phyloP scores from a whole-genome alignment of 2,329 filamentous ascomycete species.

The Hypocreales sp. region DNA sequence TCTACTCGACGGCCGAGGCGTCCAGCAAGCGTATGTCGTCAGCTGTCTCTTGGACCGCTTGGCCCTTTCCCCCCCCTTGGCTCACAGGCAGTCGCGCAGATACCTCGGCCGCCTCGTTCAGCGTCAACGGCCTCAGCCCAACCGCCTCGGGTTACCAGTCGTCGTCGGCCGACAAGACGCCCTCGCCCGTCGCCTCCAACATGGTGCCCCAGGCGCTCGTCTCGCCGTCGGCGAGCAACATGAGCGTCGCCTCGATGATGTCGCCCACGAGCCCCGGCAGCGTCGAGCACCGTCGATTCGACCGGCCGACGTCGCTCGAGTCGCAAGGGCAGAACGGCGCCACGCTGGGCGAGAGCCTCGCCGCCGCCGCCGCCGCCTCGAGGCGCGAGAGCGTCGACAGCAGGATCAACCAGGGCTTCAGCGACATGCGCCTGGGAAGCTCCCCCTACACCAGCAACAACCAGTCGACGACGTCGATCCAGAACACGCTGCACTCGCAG shows the following conservation, averaged over 20 bases:
- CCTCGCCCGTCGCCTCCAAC: conserved; percentile 39
- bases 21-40: conserved; percentile 24
- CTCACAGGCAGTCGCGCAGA: conserved; percentile 10
- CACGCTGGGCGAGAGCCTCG: conserved; percentile 18
- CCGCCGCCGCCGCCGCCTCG: conserved; percentile 33
- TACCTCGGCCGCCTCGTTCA: conserved; percentile 23
- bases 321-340: conserved; percentile 13
- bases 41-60: not conserved
- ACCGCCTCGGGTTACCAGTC: conserved; percentile 32
- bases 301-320: conserved; percentile 22
- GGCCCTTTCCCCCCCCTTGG: conserved; percentile 1
- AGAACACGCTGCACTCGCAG: conserved; percentile 54
- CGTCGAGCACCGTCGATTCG: conserved; percentile 27
- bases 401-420: conserved; percentile 57
- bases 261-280: conserved; percentile 38
- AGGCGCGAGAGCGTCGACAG: conserved; percentile 64
- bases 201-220: conserved; percentile 34
- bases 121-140: conserved; percentile 21
- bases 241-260: conserved; percentile 52
- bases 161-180: conserved; percentile 42
- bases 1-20: conserved; percentile 26
- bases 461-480: conserved; percentile 60
- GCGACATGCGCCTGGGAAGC: conserved; percentile 50
- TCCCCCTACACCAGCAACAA: conserved; percentile 63
- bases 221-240: conserved; percentile 40